Base-by-base conservation (phyloP, 805 yeast genomes). In the Suhomyces xylopsoci region DNA sequence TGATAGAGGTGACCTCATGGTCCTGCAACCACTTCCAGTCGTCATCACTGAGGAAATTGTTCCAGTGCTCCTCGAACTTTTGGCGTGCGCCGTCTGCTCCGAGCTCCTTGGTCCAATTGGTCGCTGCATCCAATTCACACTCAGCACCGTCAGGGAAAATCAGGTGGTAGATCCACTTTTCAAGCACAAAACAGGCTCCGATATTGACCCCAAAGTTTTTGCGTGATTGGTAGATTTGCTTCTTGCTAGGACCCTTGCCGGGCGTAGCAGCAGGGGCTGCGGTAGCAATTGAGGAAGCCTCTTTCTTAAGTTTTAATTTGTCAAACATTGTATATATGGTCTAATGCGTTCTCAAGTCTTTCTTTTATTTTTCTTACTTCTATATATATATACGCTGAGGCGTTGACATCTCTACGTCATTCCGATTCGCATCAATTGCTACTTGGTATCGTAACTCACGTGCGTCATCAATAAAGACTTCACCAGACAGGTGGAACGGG, bases 201-300 rank as follows among this genome's bases (percentile, higher is more conserved):
- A 92, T 71, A 67, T 91, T 92, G 30, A 89, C 96, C 6, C 97
- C 98, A 63, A 81, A 84, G 63, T 89, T 88, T 59, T 71, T 71
- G 49, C 94, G 72, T 19, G 78, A 69, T 59, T 80, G 85, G 61
- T 77, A 83, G n/a, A 88, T 78, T 22, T 83, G 76, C 41, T 67
- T 71, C 49, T 62, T 64, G 7, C 77, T 61, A 4, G 80, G 82
- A 7, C 52, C 55, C 20, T 58, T 45, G 0, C 75, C 73, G 1
- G 49, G 50, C 1, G 76, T 73, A 2, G 71, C 74, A 4, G 75
- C 76, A 2, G 71, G 68, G 15, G 55, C 67, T 1, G 74, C 67
- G 10, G 52, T 43, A 7, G 65, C 51, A 12, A 68, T 44, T 5
- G 56, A 58, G 7, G 59, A 57, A 2, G 64, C 66, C 53, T 65